Evolutionary conservation across 345 rosid species (phyloP).

Genomic region (Lepidium africanum): DNA sequence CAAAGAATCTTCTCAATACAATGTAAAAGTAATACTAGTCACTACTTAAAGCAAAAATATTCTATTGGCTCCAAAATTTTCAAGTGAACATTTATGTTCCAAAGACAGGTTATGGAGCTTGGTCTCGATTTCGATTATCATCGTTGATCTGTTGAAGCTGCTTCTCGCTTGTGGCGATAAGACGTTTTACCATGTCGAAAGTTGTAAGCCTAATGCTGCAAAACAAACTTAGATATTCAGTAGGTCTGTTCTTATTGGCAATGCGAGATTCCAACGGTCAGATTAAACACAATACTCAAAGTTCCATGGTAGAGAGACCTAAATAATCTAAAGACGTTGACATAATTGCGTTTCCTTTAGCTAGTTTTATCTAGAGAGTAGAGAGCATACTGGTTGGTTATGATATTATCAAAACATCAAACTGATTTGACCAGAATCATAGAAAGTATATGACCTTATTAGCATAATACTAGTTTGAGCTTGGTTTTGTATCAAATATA

Average conservation of each 20-base stretch:
- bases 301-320: neutral
- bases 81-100: neutral
- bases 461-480: neutral
- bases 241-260: neutral
- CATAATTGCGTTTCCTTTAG: neutral
- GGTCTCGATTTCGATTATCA: conserved; percentile 44
- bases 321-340: neutral
- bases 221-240: neutral
- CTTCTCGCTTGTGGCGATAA: conserved; percentile 61
- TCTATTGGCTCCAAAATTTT: conserved; percentile 1
- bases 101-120: neutral
- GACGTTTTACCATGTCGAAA: conserved; percentile 76
- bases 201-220: conserved; percentile 95
- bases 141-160: conserved; percentile 68
- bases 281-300: neutral
- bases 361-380: neutral
- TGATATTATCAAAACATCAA: neutral
- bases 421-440: neutral
- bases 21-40: neutral
- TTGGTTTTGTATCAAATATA: neutral
- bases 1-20: neutral
- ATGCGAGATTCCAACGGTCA: neutral
- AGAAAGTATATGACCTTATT: neutral
- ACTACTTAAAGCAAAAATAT: neutral
- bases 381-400: neutral